A percentile compares a stretch with the other conserved stretches of the same genome.
Evolutionary conservation across 1,284 basidiomycete species (phyloP).

Genomic region (Chiua sp.): DNA sequence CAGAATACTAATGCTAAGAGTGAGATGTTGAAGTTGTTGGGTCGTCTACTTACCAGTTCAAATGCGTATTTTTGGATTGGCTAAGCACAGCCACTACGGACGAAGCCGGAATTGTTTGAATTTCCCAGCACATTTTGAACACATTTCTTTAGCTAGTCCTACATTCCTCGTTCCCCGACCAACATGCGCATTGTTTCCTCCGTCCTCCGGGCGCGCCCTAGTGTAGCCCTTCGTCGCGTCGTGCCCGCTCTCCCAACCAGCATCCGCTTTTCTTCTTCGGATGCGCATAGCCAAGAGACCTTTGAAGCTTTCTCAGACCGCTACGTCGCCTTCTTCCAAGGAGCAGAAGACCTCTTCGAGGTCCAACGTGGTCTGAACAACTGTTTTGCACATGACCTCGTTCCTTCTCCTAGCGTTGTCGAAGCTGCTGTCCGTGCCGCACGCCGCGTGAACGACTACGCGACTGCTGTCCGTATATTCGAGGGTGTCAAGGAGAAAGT

Average conservation of each 20-base stretch:
- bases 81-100: constrained; percentile 17
- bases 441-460: constrained; percentile 95
- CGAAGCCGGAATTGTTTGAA: constrained; percentile 17
- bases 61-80: background rate
- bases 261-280: constrained; percentile 40
- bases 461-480: constrained; percentile 95
- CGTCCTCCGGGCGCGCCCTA: constrained; percentile 59
- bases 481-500: constrained; percentile 95
- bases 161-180: constrained; percentile 13
- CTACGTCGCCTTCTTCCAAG: constrained; percentile 93
- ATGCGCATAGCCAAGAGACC: constrained; percentile 82
- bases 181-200: constrained; percentile 57
- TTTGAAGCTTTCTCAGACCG: constrained; percentile 95
- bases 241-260: constrained; percentile 54
- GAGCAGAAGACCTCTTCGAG: constrained; percentile 95
- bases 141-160: background rate
- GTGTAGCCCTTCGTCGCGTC: constrained; percentile 42
- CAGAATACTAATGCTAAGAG: too few relatives aligned
- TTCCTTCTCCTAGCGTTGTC: constrained; percentile 88
- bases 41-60: too few relatives aligned
- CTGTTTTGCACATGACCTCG: constrained; percentile 98
- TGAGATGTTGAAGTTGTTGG: too few relatives aligned
- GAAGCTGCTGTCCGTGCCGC: constrained; percentile 91
- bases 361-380: constrained; percentile 98
- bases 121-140: constrained; percentile 16